Conservation (phyloP, 306 rosid genomes). For the Chamaecrista fasciculata region DNA sequence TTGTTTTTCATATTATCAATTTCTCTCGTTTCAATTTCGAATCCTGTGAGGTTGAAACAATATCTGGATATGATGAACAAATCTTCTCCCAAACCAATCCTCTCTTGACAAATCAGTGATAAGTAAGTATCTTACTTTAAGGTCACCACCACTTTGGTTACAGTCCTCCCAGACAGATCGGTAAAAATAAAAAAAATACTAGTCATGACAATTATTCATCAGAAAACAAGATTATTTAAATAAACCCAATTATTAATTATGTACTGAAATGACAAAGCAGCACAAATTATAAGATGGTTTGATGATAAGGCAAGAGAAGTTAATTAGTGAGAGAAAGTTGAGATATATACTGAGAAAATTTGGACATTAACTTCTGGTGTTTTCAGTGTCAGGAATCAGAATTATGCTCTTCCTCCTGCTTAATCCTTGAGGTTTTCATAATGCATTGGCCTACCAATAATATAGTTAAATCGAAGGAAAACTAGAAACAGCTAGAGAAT, state of each 20-base stretch:
- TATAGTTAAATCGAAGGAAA: neutral
- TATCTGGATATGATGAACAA: slow-evolving; percentile 16
- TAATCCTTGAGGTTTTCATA: slow-evolving; percentile 10
- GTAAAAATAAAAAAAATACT: neutral
- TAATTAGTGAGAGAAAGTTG: neutral
- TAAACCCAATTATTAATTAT: neutral
- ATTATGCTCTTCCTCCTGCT: slow-evolving; percentile 18
- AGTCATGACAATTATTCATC: neutral
- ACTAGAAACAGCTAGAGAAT: neutral
- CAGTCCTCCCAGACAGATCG: neutral
- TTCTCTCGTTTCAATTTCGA: too few species aligned
- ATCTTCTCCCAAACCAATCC: slow-evolving; percentile 3
- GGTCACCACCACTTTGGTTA: slow-evolving; percentile 16
- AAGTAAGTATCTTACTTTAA: slow-evolving; percentile 6
- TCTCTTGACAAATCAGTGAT: neutral
- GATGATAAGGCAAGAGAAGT: neutral
- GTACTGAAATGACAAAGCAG: neutral
- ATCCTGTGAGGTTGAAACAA: neutral
- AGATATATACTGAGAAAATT: neutral
- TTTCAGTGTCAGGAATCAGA: slow-evolving; percentile 7
- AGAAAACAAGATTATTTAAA: neutral
- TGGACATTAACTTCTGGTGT: neutral
- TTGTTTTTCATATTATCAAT: neutral
- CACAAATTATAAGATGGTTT: neutral
- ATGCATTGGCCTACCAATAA: slow-evolving; percentile 15